Evolutionary conservation across 2,329 filamentous ascomycete genomes (phyloP), one percentile per base, ranked within the genome.

Genomic region (Cercospora berteroae): DNA sequence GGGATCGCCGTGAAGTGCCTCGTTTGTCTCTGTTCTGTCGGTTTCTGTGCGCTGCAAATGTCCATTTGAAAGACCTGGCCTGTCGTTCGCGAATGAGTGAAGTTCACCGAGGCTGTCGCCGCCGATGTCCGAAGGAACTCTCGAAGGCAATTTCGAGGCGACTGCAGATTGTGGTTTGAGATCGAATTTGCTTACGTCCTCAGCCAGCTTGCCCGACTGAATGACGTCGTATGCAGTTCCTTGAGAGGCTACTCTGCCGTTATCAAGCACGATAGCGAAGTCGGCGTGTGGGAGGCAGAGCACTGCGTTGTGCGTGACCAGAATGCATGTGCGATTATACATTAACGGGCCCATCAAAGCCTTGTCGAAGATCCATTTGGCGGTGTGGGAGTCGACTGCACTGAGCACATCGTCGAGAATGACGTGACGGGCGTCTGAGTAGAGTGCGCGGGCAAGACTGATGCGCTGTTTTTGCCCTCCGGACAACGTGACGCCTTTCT

Each of bases 391-490:
- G 79, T 99, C 95, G 36, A 99, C 95, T 29, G 95, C 95, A 76
- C 94, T 97, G 52, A 99, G 85, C 70, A 96, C 97, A 79, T 99
- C 95, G 76, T 99, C 95, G 60, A 99, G 85, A 10, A 99, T 86
- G 16, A 99, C 82, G 78, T 98, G 94, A 63, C 90, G 90, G 5
- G 94, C 96, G 79, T 93, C 94, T 71, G 93, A 97, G 80, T 99
- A 99, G n/a, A 99, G 85, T 1, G 95, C 95, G 72, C 95, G 89
- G n/a, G 95, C 95, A 55, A 99, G 86, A 13, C 94, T 97, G 61
- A 99, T 98, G 67, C 95, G 90, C 80, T 99, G 95, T 81, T 98
- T 98, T 80, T 99, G 95, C 6, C 95, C 95, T 70, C 95, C 95
- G 6, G 95, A 99, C 13, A 99, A 87, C 16, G 94, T 94, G 69